Percentiles rank a stretch among this genome's conserved stretches.
These are phyloP conservation scores for Panaeolus papilionaceus DNA, from an alignment of 768 basidiomycete species.

Conservation along the genomic window DNA sequence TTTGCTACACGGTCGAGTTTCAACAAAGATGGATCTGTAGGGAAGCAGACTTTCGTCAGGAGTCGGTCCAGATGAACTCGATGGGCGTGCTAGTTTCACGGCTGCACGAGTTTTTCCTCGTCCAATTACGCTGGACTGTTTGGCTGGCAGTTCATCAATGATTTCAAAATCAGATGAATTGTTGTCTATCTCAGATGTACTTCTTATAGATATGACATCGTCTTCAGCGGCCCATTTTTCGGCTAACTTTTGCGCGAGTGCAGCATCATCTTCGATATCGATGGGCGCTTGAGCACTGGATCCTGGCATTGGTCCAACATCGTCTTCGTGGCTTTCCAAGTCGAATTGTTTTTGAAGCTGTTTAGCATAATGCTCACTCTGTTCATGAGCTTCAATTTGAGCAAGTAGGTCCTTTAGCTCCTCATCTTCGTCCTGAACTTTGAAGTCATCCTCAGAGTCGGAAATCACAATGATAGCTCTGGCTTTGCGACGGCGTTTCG, in stretches of 20 bases:
- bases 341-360: slow-evolving; percentile 39
- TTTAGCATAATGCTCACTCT: slow-evolving; percentile 46
- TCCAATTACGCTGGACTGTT: slow-evolving; percentile 9
- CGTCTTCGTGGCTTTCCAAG: slow-evolving; percentile 23
- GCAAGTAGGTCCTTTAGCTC: slow-evolving; percentile 46
- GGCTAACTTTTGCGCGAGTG: slow-evolving; percentile 45
- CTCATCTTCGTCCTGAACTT: slow-evolving; percentile 29
- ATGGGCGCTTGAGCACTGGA: slow-evolving; percentile 8
- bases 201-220: slow-evolving; percentile 14
- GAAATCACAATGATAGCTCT: slow-evolving; percentile 31
- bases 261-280: slow-evolving; percentile 41
- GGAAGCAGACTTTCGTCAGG: slow-evolving; percentile 40
- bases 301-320: neutral
- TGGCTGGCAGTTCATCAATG: slow-evolving; percentile 15
- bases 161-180: slow-evolving; percentile 4
- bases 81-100: neutral
- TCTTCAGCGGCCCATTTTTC: slow-evolving; percentile 43
- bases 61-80: slow-evolving; percentile 5
- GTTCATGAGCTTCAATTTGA: slow-evolving; percentile 49
- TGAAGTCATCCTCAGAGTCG: slow-evolving; percentile 39
- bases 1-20: slow-evolving; percentile 42
- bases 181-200: neutral
- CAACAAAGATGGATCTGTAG: slow-evolving; percentile 42
- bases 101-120: neutral
- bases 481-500: slow-evolving; percentile 29